Evolutionary conservation across 495 filamentous ascomycete genomes (phyloP).

Genomic region (Entonaema liquescens): DNA sequence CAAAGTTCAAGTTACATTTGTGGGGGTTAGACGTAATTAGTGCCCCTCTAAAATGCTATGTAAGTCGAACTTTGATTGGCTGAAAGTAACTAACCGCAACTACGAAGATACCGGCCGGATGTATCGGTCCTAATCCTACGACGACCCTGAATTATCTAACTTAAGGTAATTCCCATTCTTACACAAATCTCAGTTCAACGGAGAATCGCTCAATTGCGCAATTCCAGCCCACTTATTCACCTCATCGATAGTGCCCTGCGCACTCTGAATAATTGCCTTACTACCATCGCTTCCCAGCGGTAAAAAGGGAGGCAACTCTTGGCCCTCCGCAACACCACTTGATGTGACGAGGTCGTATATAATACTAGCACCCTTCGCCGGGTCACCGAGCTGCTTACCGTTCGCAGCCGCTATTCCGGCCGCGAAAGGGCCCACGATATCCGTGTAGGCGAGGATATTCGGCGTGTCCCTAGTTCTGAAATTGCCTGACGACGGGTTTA

Average conservation of each 20-base stretch:
- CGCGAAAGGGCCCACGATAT: not conserved
- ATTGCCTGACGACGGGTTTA: conserved; percentile 43
- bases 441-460: conserved; percentile 35
- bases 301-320: conserved; percentile 25
- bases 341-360: conserved; percentile 50
- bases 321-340: conserved; percentile 41
- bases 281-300: conserved; percentile 39
- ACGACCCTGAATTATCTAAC: too few relatives aligned
- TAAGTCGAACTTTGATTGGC: too few relatives aligned
- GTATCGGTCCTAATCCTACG: too few relatives aligned
- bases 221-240: conserved; percentile 20
- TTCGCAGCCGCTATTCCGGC: conserved; percentile 3
- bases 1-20: not conserved
- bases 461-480: conserved; percentile 5
- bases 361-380: conserved; percentile 46
- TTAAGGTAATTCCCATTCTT: too few relatives aligned
- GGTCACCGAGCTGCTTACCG: conserved; percentile 46
- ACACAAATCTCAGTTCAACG: not conserved
- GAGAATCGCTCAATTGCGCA: conserved; percentile 5
- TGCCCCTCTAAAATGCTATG: too few relatives aligned
- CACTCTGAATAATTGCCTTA: conserved; percentile 9
- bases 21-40: not conserved
- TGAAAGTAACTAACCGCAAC: too few relatives aligned
- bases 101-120: too few relatives aligned
- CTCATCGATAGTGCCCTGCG: conserved; percentile 5